A percentile compares a stretch with the other conserved stretches of the same genome.
Conservation (phyloP, 768 basidiomycete genomes). For the Auricularia heimuer region DNA sequence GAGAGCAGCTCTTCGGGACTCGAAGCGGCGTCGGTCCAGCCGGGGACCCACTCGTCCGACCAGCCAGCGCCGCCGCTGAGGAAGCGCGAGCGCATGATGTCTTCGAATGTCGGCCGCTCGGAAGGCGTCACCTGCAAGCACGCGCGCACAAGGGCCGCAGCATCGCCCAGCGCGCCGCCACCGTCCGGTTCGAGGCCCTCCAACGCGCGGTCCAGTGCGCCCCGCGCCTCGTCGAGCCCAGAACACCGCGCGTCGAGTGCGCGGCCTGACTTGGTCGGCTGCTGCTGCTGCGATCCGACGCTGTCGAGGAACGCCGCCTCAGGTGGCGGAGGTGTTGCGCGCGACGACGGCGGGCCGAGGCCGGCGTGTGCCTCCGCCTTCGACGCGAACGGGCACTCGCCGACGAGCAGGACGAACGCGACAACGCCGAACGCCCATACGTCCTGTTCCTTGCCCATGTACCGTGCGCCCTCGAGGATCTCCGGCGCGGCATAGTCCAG, state of each 20-base stretch:
- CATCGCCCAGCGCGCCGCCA: constrained; percentile 77
- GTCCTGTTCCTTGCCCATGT: constrained; percentile 94
- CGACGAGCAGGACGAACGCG: constrained; percentile 85
- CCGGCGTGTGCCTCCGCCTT: constrained; percentile 87
- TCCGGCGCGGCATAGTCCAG: constrained; percentile 95
- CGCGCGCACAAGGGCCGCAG: constrained; percentile 69
- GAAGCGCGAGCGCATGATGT: constrained; percentile 71
- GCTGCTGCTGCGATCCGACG: neutral
- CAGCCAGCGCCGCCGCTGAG: constrained; percentile 71
- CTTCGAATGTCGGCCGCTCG: constrained; percentile 79
- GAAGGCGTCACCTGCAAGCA: constrained; percentile 75
- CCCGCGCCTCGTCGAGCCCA: constrained; percentile 47
- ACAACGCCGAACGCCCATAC: constrained; percentile 98
- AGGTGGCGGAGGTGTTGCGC: constrained; percentile 28
- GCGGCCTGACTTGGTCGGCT: constrained; percentile 47
- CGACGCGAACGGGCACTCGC: constrained; percentile 87
- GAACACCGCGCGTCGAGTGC: constrained; percentile 71
- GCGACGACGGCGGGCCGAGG: constrained; percentile 47
- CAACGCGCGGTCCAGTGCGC: neutral
- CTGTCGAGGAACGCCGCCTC: neutral
- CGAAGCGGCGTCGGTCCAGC: neutral
- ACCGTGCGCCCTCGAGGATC: constrained; percentile 88
- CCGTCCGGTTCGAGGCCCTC: constrained; percentile 76
- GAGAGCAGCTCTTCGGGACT: too few species aligned
- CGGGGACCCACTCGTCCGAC: constrained; percentile 18